Conservation (phyloP, 768 basidiomycete species). For the Dacryopinax spathularia region DNA sequence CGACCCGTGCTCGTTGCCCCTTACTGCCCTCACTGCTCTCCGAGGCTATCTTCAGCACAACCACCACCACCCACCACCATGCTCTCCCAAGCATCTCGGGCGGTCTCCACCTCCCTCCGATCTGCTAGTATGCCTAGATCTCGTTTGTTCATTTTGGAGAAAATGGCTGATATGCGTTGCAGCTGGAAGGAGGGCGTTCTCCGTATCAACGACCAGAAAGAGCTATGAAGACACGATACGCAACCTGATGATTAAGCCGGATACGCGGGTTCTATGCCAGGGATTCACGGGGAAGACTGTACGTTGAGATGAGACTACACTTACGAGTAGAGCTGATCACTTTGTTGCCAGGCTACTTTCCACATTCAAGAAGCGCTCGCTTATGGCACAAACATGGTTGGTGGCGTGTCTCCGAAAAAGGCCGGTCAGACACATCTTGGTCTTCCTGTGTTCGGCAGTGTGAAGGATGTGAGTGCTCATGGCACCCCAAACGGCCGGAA, state of each 20-base stretch:
- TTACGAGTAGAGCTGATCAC: neutral
- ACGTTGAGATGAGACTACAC: conserved; percentile 16
- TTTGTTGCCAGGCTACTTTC: conserved; percentile 69
- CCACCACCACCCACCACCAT: neutral
- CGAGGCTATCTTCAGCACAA: neutral
- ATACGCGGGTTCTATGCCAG: conserved; percentile 87
- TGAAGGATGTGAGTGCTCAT: conserved; percentile 55
- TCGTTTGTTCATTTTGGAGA: neutral
- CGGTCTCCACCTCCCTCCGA: conserved; percentile 7
- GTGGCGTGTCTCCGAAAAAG: conserved; percentile 92
- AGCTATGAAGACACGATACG: conserved; percentile 80
- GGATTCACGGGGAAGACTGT: conserved; percentile 94
- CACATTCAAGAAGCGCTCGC: conserved; percentile 85
- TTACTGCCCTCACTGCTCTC: neutral
- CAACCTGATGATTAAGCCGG: conserved; percentile 85
- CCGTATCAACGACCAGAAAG: conserved; percentile 54
- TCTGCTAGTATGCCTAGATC: conserved; percentile 6
- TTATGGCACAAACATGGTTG: conserved; percentile 95
- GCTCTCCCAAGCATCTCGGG: conserved; percentile 6
- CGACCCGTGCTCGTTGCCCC: neutral
- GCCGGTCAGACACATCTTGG: conserved; percentile 92
- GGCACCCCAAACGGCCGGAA: too few relatives aligned
- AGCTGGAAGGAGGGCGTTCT: conserved; percentile 49
- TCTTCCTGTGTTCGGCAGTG: conserved; percentile 83
- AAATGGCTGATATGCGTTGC: neutral